Conservation (phyloP, 306 rosid species). For the Dryas alaskensis region DNA sequence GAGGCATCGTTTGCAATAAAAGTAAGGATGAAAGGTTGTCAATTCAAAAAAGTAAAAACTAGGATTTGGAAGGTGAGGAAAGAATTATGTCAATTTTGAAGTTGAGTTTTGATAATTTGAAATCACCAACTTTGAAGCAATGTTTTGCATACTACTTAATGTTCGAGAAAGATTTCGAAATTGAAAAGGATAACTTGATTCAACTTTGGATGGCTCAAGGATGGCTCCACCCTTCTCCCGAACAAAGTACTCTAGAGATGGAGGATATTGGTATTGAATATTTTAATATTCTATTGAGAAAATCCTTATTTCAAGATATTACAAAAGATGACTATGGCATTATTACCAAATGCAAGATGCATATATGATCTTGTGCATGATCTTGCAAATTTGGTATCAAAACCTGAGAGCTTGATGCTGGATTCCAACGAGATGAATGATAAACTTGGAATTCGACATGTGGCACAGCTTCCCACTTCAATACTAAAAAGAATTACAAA, state of each 20-base stretch:
- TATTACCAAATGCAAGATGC: too few relatives aligned
- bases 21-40: background rate
- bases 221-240: background rate
- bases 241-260: background rate
- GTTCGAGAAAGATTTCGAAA: background rate
- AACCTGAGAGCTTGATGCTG: background rate
- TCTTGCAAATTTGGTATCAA: too few relatives aligned
- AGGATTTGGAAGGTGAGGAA: background rate
- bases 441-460: background rate
- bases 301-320: too few relatives aligned
- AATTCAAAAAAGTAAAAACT: background rate
- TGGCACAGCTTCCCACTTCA: conserved; percentile 7
- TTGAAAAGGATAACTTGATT: background rate
- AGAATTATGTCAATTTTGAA: background rate
- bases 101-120: background rate
- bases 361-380: too few relatives aligned
- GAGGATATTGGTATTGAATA: conserved; percentile 23
- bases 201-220: background rate
- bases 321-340: too few relatives aligned
- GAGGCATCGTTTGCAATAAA: conserved; percentile 7
- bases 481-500: background rate
- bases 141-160: conserved; percentile 20
- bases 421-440: background rate
- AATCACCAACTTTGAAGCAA: conserved; percentile 15
- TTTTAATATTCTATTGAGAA: too few relatives aligned